Percentiles rank a stretch among this genome's conserved stretches.
Conservation (phyloP, 208 protist species). For the Leishmania turanica region DNA sequence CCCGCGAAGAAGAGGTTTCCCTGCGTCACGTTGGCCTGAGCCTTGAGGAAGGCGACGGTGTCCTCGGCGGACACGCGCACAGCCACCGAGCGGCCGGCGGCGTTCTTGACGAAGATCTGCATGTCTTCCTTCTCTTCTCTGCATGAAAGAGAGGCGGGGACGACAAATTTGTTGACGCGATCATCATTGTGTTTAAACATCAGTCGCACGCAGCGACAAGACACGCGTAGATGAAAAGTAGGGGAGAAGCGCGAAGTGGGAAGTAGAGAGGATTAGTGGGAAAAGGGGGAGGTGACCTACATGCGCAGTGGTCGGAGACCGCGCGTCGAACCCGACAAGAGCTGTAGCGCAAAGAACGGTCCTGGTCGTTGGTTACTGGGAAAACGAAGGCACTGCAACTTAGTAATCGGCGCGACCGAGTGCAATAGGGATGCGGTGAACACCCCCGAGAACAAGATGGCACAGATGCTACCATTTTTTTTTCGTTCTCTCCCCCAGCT, state of each 20-base stretch:
- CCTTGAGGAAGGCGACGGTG: slow-evolving; percentile 86
- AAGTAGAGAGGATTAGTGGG: not conserved
- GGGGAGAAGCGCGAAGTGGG: not conserved
- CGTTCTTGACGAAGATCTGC: slow-evolving; percentile 95
- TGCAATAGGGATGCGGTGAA: not conserved
- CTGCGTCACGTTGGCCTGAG: slow-evolving; percentile 68
- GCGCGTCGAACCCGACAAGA: not conserved
- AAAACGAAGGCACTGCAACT: not conserved
- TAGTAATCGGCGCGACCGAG: not conserved
- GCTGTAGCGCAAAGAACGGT: not conserved
- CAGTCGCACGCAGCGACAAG: not conserved
- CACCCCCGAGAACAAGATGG: not conserved
- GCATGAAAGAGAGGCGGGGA: too few relatives aligned
- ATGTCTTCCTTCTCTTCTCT: slow-evolving; percentile 48
- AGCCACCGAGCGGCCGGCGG: slow-evolving; percentile 88
- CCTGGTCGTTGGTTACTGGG: not conserved
- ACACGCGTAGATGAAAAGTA: not conserved
- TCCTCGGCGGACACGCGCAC: slow-evolving; percentile 85
- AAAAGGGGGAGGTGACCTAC: not conserved
- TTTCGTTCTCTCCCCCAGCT: not conserved
- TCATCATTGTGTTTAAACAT: not conserved
- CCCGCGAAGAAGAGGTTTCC: slow-evolving; percentile 92
- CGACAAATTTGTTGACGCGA: not conserved
- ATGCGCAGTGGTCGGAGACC: not conserved
- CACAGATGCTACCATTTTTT: not conserved